These are phyloP conservation scores for Arachis stenosperma DNA, from an alignment of 306 rosid species.

Conservation along the genomic window DNA sequence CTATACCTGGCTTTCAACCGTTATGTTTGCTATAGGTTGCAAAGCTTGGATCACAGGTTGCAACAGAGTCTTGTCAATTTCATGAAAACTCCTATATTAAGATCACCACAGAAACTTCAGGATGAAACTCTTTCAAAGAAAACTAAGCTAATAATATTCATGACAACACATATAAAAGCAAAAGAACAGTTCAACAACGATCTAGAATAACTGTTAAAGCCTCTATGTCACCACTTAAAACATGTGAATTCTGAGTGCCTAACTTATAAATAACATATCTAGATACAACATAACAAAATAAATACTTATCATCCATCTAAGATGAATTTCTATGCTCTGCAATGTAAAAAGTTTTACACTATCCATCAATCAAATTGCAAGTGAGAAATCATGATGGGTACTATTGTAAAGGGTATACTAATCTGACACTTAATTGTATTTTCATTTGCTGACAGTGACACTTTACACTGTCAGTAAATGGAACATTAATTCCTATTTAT, in stretches of 20 bases:
- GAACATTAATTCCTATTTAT: background rate
- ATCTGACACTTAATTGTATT: no score
- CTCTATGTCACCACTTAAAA: background rate
- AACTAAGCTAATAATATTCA: conserved; percentile 30
- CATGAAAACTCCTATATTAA: conserved; percentile 71
- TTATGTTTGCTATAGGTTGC: conserved; percentile 73
- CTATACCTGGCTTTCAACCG: conserved; percentile 88
- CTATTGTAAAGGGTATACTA: no score
- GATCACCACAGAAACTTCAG: conserved; percentile 29
- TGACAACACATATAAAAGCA: background rate
- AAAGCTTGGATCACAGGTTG: conserved; percentile 74
- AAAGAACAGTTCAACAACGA: background rate
- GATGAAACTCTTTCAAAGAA: conserved; percentile 8
- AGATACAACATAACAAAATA: background rate
- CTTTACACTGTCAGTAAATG: no score
- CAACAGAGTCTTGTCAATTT: conserved; percentile 67
- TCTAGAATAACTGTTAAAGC: conserved; percentile 13
- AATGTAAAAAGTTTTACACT: no score
- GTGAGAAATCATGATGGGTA: no score
- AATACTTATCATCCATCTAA: background rate
- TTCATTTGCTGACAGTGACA: no score
- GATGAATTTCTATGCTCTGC: no score
- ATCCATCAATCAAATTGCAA: no score
- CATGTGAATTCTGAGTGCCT: background rate
- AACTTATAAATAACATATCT: background rate